phyloP scores from a whole-genome alignment of 441 rosid species.

The Dalechampia spathulata region DNA sequence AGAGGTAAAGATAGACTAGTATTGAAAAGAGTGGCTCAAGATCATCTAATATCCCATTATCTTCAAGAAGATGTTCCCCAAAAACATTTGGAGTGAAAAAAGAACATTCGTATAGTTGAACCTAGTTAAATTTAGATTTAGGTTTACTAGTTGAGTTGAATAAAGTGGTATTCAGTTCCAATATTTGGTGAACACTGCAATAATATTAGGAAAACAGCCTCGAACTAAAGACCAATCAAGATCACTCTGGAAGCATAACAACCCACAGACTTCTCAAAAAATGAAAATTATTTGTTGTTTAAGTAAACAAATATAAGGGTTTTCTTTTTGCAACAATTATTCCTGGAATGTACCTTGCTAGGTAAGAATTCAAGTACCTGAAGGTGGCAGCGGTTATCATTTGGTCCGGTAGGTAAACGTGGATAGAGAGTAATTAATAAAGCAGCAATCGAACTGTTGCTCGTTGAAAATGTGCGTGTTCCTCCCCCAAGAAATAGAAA shows the following conservation, averaged over 20 bases:
- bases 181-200: constrained; percentile 2
- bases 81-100: no score
- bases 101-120: no score
- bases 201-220: constrained; percentile 2
- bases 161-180: neutral
- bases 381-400: constrained; percentile 99
- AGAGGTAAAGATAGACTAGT: no score
- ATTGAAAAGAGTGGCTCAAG: no score
- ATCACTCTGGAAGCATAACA: neutral
- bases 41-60: no score
- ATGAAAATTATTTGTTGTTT: neutral
- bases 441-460: constrained; percentile 79
- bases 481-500: constrained; percentile 99
- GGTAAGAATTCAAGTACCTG: constrained; percentile 47
- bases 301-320: neutral
- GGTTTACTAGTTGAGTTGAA: no score
- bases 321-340: constrained; percentile 1
- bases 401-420: constrained; percentile 92
- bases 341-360: constrained; percentile 1
- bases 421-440: constrained; percentile 89
- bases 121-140: no score
- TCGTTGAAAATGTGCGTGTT: constrained; percentile 83
- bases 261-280: neutral
- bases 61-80: no score
- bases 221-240: neutral